Base-by-base conservation (phyloP, 768 basidiomycete genomes). In the Xerocomellus dryophilus region DNA sequence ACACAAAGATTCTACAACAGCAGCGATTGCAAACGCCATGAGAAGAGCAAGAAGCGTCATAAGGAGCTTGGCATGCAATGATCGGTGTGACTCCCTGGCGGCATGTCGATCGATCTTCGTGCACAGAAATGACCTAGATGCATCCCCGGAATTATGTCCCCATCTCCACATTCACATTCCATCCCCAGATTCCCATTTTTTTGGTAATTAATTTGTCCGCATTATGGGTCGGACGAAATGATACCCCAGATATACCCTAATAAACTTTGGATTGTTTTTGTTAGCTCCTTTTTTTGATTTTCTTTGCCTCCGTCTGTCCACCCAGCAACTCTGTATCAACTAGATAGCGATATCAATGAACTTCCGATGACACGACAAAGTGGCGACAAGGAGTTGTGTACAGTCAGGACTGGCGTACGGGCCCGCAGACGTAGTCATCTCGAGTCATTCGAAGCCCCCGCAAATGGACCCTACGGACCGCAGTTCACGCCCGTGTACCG, bases 21-120 rank as follows among this genome's bases (percentile, higher is more conserved):
- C 39, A 72, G 69, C 11, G 69, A 70, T 18, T 72, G 69, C 51
- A 70, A 66, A 40, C 69, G 69, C 43, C 69, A 70, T 10, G 69
- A 70, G 54, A 70, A 56, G 51, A 72, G 71, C 61, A 59, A 5
- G 59, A 72, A 69, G 41, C 68, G 68, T 55, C 68, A 69, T 25
- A 66, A 64, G 44, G 59, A 59, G 20, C 39, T 63, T 15, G 5
- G 29, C 48, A 51, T 18, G 29, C 38, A 39, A 36, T 59, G 61
- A 66, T 61, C 53, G 49, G 41, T 47, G 31, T 35, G 35, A 47
- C 50, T 45, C 52, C 47, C n/a, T 54, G 31, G 36, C 21, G 42
- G 36, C 58, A 52, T 60, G 54, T 40, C 55, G 62, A 63, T 67
- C 66, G 64, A 67, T 64, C 60, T 41, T n/a, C 31, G 39, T 10